Evolutionary conservation across 1,284 basidiomycete genomes (phyloP).

Genomic region (Sphagnurus paluster): DNA sequence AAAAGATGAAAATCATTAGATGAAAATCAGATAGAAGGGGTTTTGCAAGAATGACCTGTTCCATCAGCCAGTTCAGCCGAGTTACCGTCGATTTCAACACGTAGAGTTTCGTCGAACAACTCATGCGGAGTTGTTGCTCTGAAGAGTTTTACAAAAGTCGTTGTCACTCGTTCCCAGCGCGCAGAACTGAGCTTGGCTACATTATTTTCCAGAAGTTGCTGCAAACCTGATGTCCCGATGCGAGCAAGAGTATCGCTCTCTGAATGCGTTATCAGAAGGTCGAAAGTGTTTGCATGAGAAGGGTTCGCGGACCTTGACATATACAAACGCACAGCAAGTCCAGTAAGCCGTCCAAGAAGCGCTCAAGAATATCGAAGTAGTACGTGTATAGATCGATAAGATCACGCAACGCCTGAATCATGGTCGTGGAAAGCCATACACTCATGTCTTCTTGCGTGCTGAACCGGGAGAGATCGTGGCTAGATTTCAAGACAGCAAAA

Average conservation of each 20-base stretch:
- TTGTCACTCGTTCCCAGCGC: conserved; percentile 92
- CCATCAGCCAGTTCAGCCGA: conserved; percentile 57
- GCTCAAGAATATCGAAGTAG: conserved; percentile 92
- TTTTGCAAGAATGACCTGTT: conserved; percentile 46
- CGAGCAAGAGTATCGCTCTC: conserved; percentile 98
- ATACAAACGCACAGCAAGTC: conserved; percentile 97
- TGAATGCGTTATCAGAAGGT: conserved; percentile 32
- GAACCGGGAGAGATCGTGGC: conserved; percentile 89
- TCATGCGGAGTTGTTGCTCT: conserved; percentile 97
- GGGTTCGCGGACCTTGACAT: conserved; percentile 86
- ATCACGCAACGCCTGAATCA: conserved; percentile 97
- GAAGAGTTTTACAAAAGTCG: conserved; percentile 95
- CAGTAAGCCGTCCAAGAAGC: conserved; percentile 87
- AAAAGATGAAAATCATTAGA: conserved; percentile 6
- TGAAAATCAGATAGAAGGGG: no score
- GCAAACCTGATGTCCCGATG: conserved; percentile 97
- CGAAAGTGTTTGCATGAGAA: not conserved
- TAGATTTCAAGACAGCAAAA: conserved; percentile 93
- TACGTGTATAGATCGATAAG: conserved; percentile 96
- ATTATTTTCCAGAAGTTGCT: conserved; percentile 94
- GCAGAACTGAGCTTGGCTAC: conserved; percentile 83
- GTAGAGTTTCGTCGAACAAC: conserved; percentile 88
- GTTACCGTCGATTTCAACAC: conserved; percentile 74
- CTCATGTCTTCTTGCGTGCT: conserved; percentile 98
- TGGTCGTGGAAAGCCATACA: conserved; percentile 98